phyloP scores from a whole-genome alignment of 805 yeast genomes.

The Hyphopichia homilentoma region DNA sequence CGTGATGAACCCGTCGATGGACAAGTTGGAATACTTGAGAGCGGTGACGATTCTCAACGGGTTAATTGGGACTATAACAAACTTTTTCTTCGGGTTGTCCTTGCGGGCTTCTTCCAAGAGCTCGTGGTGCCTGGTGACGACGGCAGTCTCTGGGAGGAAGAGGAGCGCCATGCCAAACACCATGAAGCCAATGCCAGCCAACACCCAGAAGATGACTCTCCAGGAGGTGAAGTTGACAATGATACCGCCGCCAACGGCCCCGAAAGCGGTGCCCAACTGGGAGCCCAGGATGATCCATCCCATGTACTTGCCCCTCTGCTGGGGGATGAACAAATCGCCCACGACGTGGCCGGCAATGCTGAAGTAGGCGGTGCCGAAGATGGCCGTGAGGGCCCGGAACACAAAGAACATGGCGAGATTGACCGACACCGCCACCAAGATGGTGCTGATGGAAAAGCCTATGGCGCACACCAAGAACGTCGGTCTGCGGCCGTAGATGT shows the following conservation, averaged over 20 bases:
- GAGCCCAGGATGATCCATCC: slow-evolving; percentile 47
- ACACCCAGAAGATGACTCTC: slow-evolving; percentile 52
- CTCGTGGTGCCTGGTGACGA: slow-evolving; percentile 23
- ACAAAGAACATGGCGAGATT: slow-evolving; percentile 53
- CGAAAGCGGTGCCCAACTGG: slow-evolving; percentile 52
- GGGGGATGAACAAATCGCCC: slow-evolving; percentile 49
- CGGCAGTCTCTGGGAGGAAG: slow-evolving; percentile 46
- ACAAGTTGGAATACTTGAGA: slow-evolving; percentile 40
- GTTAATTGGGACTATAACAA: slow-evolving; percentile 41
- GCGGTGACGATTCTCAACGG: slow-evolving; percentile 44
- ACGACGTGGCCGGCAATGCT: slow-evolving; percentile 50
- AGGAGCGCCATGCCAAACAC: slow-evolving; percentile 31
- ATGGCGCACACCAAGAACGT: slow-evolving; percentile 41
- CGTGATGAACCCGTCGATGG: slow-evolving; percentile 41
- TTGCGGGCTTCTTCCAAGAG: slow-evolving; percentile 15
- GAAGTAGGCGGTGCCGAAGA: slow-evolving; percentile 55
- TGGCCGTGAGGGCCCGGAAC: slow-evolving; percentile 47
- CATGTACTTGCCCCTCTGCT: slow-evolving; percentile 49
- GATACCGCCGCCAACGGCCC: slow-evolving; percentile 52
- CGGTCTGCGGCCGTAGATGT: slow-evolving; percentile 48
- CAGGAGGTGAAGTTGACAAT: slow-evolving; percentile 48
- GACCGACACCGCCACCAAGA: slow-evolving; percentile 43
- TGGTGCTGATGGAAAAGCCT: slow-evolving; percentile 17
- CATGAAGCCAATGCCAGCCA: slow-evolving; percentile 41
- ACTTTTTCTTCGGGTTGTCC: slow-evolving; percentile 27